These are phyloP conservation scores for Emydomyces testavorans DNA, from an alignment of 2,329 filamentous ascomycete genomes.

Conservation along the genomic window DNA sequence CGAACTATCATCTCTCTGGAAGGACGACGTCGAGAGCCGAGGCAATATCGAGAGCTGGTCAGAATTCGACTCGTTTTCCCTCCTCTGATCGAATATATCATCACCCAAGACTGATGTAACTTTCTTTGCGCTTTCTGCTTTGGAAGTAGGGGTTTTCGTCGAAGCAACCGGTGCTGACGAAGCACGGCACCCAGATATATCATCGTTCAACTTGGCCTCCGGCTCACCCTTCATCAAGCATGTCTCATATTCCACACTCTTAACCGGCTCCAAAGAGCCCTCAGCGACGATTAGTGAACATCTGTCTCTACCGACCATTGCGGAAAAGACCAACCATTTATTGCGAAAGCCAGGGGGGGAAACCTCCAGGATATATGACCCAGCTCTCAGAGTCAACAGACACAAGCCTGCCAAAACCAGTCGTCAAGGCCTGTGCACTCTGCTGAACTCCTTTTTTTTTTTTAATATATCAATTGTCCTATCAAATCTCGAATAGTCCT, in stretches of 20 bases:
- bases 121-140: neutral
- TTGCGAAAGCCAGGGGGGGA: neutral
- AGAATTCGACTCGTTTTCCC: neutral
- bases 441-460: neutral
- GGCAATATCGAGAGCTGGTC: slow-evolving; percentile 1
- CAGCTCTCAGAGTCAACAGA: neutral
- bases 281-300: neutral
- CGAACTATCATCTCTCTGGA: slow-evolving; percentile 14
- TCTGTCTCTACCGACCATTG: slow-evolving; percentile 6
- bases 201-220: neutral
- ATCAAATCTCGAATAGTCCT: neutral
- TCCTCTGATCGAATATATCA: neutral
- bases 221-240: neutral
- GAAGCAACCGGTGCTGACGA: neutral
- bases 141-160: neutral
- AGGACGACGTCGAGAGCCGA: slow-evolving; percentile 1
- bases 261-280: neutral
- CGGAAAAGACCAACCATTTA: neutral
- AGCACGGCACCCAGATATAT: neutral
- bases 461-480: neutral
- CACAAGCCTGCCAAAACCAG: neutral
- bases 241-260: slow-evolving; percentile 1
- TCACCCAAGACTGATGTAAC: neutral
- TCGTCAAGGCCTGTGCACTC: neutral
- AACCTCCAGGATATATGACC: neutral